phyloP scores from a whole-genome alignment of 352 stramenopile genomes.

The Phytophthora uliginosa region DNA sequence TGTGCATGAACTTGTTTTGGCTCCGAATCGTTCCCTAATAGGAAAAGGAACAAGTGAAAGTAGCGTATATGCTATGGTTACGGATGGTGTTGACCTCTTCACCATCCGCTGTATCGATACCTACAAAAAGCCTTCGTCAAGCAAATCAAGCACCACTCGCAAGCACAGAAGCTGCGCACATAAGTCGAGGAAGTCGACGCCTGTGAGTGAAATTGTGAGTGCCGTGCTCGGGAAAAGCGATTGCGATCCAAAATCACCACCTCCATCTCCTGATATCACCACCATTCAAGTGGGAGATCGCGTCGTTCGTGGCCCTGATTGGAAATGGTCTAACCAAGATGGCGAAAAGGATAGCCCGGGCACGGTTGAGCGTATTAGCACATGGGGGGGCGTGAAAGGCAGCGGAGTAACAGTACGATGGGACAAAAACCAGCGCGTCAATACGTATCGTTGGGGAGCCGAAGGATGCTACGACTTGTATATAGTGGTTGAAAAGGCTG shows the following conservation, averaged over 20 bases:
- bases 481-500: conserved; percentile 70
- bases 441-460: conserved; percentile 85
- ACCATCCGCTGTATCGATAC: conserved; percentile 78
- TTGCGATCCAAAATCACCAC: conserved; percentile 17
- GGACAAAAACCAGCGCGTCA: conserved; percentile 88
- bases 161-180: conserved; percentile 38
- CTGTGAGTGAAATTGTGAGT: conserved; percentile 38
- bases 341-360: conserved; percentile 65
- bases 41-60: conserved; percentile 55
- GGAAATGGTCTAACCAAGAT: conserved; percentile 89
- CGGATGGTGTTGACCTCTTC: conserved; percentile 65
- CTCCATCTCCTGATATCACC: conserved; percentile 9
- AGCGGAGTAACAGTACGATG: conserved; percentile 84
- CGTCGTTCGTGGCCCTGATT: conserved; percentile 78
- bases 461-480: conserved; percentile 84
- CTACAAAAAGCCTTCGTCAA: conserved; percentile 43
- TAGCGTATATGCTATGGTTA: conserved; percentile 82
- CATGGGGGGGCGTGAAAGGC: conserved; percentile 80
- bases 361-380: conserved; percentile 84
- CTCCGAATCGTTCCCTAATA: conserved; percentile 41
- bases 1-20: conserved; percentile 73
- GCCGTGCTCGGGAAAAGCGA: conserved; percentile 33
- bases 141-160: conserved; percentile 41
- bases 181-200: conserved; percentile 43
- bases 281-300: conserved; percentile 72